Evolutionary conservation across 129 eudicot species (phyloP), one percentile per base, ranked within the genome.

Genomic region (Calendula officinalis): DNA sequence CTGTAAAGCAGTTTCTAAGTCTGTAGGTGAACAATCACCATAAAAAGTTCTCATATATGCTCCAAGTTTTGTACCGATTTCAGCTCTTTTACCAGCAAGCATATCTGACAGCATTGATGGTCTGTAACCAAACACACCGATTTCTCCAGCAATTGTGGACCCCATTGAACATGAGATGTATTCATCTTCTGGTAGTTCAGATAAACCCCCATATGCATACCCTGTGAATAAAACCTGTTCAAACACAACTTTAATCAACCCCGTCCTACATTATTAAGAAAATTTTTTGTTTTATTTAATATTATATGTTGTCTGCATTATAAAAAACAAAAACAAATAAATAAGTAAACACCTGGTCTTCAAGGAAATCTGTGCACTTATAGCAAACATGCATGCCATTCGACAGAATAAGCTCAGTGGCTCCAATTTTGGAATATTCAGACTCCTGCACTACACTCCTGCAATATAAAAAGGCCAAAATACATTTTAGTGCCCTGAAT

Each of bases 51-150:
- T 80, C 94, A 84, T 84, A 64, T 91, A 91, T 64, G 97, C 87
- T 71, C 97, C 97, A 80, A 91, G 84, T 52, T 87, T 87, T 62
- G 97, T 87, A 48, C 87, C 87, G 41, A 91, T 87, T 82, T 87
- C 95, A 57, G 95, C 95, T 74, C 97, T 87, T 75, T 84, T 91
- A 51, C 97, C 97, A 80, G 97, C 97, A 75, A 91, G 95, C 97
- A 91, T 91, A 77, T 91, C 97, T 83, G 82, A 59, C 33, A 91
- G 78, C 39, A 87, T 72, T 44, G 95, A 80, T 37, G 97, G 97
- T 78, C 91, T 87, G 68, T 84, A 74, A 68, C 97, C 97, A 87
- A 84, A 91, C 7, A 82, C 73, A 64, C 97, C 97, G 58, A 91
- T 91, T 80, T 91, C 97, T 60, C 95, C 95, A 76, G 95, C 94